Evolutionary conservation across 495 filamentous ascomycete genomes (phyloP).

Genomic region (Penicillium angulare): DNA sequence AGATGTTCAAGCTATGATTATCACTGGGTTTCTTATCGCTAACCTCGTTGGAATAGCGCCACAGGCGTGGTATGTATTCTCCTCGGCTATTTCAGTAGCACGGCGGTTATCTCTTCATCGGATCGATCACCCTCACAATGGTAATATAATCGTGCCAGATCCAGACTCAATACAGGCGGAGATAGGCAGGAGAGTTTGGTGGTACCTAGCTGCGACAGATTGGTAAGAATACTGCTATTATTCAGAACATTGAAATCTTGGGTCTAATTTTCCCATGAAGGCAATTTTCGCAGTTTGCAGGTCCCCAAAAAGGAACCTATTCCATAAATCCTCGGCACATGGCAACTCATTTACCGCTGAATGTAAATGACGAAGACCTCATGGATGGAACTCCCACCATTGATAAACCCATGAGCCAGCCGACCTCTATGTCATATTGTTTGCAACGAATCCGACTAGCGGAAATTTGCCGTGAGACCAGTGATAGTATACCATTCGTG

Average conservation of each 20-base stretch:
- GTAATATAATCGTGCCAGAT: slow-evolving; percentile 4
- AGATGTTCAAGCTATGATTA: slow-evolving; percentile 41
- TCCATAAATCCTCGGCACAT: slow-evolving; percentile 41
- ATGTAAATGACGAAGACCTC: slow-evolving; percentile 46
- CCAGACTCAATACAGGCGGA: slow-evolving; percentile 32
- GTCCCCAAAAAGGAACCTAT: slow-evolving; percentile 41
- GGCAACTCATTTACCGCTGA: slow-evolving; percentile 42
- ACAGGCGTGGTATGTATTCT: slow-evolving; percentile 30
- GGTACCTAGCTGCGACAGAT: slow-evolving; percentile 47
- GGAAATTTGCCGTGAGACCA: slow-evolving; percentile 42
- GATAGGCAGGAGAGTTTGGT: slow-evolving; percentile 49
- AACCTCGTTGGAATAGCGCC: slow-evolving; percentile 41
- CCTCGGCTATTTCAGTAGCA: slow-evolving; percentile 29
- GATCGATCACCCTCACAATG: slow-evolving; percentile 33
- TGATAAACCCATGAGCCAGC: slow-evolving; percentile 31
- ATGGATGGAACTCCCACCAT: slow-evolving; percentile 26
- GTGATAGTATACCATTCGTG: slow-evolving; percentile 35
- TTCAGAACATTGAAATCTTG: too few species aligned
- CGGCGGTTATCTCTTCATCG: slow-evolving; percentile 42
- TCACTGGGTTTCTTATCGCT: slow-evolving; percentile 36
- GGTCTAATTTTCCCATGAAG: slow-evolving; percentile 13
- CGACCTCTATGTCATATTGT: slow-evolving; percentile 46
- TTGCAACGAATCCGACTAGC: slow-evolving; percentile 45
- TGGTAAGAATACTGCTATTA: slow-evolving; percentile 26
- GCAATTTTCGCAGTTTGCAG: slow-evolving; percentile 37